A percentile compares a stretch with the other conserved stretches of the same genome.
These are phyloP conservation scores for Chrysoporthe deuterocubensis DNA, from an alignment of 2,329 filamentous ascomycete species.

Conservation along the genomic window DNA sequence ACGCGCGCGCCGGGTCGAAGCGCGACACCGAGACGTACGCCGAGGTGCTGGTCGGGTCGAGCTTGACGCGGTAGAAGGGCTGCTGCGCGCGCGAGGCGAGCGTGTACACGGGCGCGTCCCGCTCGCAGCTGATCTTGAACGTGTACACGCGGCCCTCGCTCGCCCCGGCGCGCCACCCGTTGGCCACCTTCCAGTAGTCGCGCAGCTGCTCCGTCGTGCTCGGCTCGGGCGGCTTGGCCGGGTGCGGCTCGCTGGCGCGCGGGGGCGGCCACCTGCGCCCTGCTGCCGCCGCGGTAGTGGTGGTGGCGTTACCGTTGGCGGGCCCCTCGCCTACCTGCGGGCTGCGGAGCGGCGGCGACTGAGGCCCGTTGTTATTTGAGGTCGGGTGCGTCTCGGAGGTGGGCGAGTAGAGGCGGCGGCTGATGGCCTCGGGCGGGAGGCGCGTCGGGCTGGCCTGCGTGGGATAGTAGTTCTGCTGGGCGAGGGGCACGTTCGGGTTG, in stretches of 20 bases:
- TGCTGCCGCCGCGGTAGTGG: not conserved
- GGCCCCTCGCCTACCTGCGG: conserved; percentile 37
- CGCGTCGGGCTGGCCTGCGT: conserved; percentile 66
- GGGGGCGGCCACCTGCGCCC: conserved; percentile 35
- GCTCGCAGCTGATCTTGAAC: conserved; percentile 58
- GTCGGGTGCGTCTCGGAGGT: conserved; percentile 32
- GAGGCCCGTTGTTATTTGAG: conserved; percentile 12
- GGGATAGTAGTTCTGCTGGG: conserved; percentile 72
- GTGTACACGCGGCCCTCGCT: conserved; percentile 64
- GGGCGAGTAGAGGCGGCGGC: conserved; percentile 64
- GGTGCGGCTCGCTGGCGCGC: conserved; percentile 44
- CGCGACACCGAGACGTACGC: conserved; percentile 63
- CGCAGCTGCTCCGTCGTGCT: conserved; percentile 66
- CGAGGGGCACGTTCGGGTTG: conserved; percentile 67
- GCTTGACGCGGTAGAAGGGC: conserved; percentile 69
- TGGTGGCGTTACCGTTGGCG: conserved; percentile 8
- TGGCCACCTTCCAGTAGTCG: conserved; percentile 69
- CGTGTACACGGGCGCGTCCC: conserved; percentile 68
- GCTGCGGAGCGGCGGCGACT: conserved; percentile 38
- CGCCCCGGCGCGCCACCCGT: conserved; percentile 68
- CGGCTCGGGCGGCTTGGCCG: conserved; percentile 49
- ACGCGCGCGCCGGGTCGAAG: conserved; percentile 63
- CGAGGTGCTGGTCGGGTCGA: conserved; percentile 67
- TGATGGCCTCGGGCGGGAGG: conserved; percentile 68
- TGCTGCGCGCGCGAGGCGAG: conserved; percentile 61